Base-by-base conservation (phyloP, 768 basidiomycete species). In the Rhizopogon vinicolor region DNA sequence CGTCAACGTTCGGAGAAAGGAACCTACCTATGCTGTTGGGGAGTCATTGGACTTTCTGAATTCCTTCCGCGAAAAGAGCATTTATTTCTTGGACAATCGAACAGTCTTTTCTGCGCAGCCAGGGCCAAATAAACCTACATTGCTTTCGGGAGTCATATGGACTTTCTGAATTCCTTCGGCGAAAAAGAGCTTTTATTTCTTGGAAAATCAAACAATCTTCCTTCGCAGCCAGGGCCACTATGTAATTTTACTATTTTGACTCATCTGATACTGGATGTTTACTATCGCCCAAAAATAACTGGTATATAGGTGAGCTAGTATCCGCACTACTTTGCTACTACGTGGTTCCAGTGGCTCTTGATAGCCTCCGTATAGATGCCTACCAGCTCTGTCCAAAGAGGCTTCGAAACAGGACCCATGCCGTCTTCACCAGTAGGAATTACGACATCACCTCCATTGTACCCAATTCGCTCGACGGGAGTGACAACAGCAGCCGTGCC, bases 271-370 rank as follows among this genome's bases (percentile, higher is more conserved):
- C 10, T 44, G 14, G 14, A 22, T 37, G 37, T 49, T 37, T 35
- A 49, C 14, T 49, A 8, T 25, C 33, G 35, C 33, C 19, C 7
- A 43, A 44, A 57, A 25, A 41, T 52, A 46, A 3, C 25, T 31
- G 19, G 37, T 39, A 12, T n/a, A 33, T 45, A 10, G 31, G 51
- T 39, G 19, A 37, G 18, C 9, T 1, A 7, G n/a, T 4, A 52
- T n/a, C 5, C 16, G 6, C 25, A 41, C 52, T 66, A 68, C 54
- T 71, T 62, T 40, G 58, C 43, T 5, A 78, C 80, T 7, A 78
- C 66, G 25, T 89, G 84, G 65, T 84, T 89, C 93, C 93, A 96
- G 31, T 87, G 83, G 67, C 89, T 89, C 43, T 80, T 74, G 54
- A 93, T 85, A 59, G 73, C 70, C 4, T 93, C 93, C 58, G 84